A percentile compares a stretch with the other conserved stretches of the same genome.
Conservation (phyloP, 2,329 filamentous ascomycete genomes). For the Pseudomassariella vexata region DNA sequence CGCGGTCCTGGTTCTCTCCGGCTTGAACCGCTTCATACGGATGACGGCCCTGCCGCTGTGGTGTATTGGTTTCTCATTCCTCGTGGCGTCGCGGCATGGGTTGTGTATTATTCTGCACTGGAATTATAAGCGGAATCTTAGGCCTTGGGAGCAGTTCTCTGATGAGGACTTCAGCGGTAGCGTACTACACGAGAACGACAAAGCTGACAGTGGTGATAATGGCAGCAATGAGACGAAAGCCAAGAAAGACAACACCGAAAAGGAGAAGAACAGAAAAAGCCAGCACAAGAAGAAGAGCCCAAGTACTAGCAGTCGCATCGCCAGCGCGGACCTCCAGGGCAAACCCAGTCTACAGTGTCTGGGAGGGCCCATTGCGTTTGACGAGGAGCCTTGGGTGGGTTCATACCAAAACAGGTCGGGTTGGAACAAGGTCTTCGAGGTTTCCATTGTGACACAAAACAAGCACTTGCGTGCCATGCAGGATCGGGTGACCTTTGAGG, state of each 20-base stretch:
- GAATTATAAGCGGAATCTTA: slow-evolving; percentile 24
- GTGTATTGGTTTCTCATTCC: slow-evolving; percentile 27
- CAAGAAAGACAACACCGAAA: slow-evolving; percentile 7
- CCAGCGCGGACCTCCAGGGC: slow-evolving; percentile 15
- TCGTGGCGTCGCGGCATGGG: slow-evolving; percentile 28
- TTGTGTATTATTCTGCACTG: slow-evolving; percentile 30
- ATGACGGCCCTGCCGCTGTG: slow-evolving; percentile 24
- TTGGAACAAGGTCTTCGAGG: slow-evolving; percentile 21
- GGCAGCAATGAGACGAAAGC: neutral
- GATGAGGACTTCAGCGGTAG: slow-evolving; percentile 10
- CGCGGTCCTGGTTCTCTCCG: slow-evolving; percentile 25
- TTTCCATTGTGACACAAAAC: slow-evolving; percentile 24
- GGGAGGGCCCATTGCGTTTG: slow-evolving; percentile 26
- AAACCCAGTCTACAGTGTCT: slow-evolving; percentile 26
- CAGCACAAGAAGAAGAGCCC: slow-evolving; percentile 4
- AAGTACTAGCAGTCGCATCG: slow-evolving; percentile 8
- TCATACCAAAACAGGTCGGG: slow-evolving; percentile 19
- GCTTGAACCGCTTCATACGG: slow-evolving; percentile 19
- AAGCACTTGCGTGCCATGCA: slow-evolving; percentile 25
- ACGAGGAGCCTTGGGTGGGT: slow-evolving; percentile 24
- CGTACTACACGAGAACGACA: slow-evolving; percentile 8
- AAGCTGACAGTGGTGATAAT: slow-evolving; percentile 1
- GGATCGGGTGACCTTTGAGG: slow-evolving; percentile 24
- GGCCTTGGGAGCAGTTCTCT: slow-evolving; percentile 31
- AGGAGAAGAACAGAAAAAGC: neutral